Conservation (phyloP, 352 stramenopile genomes). For the Stramenopiles sp. region DNA sequence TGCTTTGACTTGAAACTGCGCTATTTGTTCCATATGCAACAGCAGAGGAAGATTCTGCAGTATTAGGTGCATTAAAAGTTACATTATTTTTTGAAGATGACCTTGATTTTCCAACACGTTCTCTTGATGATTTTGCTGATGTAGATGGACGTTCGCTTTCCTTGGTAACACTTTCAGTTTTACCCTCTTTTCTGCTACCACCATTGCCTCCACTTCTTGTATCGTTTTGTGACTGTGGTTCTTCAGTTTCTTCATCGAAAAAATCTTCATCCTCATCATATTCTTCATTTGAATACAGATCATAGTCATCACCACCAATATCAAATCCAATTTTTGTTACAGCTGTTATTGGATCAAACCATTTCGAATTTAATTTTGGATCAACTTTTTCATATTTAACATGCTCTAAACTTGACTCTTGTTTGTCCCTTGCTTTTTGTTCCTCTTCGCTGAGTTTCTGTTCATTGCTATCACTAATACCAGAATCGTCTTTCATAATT, state of each 20-base stretch:
- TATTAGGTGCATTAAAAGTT: too few species aligned
- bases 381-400: constrained; percentile 7
- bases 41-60: not conserved
- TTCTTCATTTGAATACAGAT: not conserved
- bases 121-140: not conserved
- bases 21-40: not conserved
- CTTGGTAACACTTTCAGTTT: not conserved
- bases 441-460: not conserved
- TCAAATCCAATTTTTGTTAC: not conserved
- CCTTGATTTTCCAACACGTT: too few species aligned
- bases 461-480: not conserved
- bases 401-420: not conserved
- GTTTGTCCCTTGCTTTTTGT: not conserved
- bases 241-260: not conserved
- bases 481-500: not conserved
- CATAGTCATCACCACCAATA: not conserved
- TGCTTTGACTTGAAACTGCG: not conserved
- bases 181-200: not conserved
- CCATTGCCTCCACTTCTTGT: not conserved
- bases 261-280: not conserved
- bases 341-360: not conserved
- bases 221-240: not conserved
- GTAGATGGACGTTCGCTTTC: not conserved
- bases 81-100: too few species aligned
- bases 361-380: not conserved